A percentile compares a stretch with the other conserved stretches of the same genome.
Evolutionary conservation across 139 green algal genomes (phyloP).

Genomic region (Penium margaritaceum): DNA sequence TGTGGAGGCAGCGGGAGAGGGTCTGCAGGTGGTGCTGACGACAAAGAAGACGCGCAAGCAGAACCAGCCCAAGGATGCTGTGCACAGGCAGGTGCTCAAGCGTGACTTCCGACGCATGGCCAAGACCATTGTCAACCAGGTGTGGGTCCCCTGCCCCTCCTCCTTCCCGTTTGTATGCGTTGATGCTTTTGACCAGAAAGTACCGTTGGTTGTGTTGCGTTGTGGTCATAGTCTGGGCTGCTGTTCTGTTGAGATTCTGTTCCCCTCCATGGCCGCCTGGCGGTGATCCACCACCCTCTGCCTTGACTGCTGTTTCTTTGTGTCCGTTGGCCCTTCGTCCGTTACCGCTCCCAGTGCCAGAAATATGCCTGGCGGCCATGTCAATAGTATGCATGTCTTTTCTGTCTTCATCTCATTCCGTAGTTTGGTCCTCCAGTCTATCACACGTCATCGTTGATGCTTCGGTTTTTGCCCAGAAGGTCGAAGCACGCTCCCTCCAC

Average conservation of each 20-base stretch:
- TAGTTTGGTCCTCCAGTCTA: too few species aligned
- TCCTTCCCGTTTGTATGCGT: not conserved
- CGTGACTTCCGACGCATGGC: slow-evolving; percentile 27
- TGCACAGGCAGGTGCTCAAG: slow-evolving; percentile 28
- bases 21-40: not conserved
- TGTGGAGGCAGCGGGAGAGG: slow-evolving; percentile 13
- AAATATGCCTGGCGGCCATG: too few species aligned
- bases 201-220: not conserved
- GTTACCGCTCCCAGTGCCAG: too few species aligned
- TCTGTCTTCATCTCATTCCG: too few species aligned
- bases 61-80: not conserved
- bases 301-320: too few species aligned
- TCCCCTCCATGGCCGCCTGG: too few species aligned
- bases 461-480: too few species aligned
- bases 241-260: not conserved
- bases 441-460: too few species aligned
- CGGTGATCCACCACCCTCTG: too few species aligned
- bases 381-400: too few species aligned
- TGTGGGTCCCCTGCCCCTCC: not conserved
- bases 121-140: slow-evolving; percentile 35
- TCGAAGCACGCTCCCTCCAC: too few species aligned
- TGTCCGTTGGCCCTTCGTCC: too few species aligned
- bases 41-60: slow-evolving; percentile 36
- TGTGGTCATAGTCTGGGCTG: not conserved
- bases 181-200: not conserved